These are phyloP conservation scores for Naganishia randhawae DNA, from an alignment of 768 basidiomycete genomes.

Conservation along the genomic window DNA sequence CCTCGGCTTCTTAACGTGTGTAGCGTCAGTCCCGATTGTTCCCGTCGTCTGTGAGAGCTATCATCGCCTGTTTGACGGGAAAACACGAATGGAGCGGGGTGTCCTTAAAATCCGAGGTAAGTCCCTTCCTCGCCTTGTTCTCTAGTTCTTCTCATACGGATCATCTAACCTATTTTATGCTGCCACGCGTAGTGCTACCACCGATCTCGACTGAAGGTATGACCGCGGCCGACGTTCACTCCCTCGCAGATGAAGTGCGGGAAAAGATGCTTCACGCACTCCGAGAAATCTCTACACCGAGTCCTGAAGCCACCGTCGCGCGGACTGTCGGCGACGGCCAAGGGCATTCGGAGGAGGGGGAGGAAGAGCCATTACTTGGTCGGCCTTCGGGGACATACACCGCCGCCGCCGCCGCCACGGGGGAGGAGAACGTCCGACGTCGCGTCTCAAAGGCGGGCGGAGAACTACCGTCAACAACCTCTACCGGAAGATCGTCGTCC, in stretches of 20 bases:
- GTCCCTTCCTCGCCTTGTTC: conserved; percentile 35
- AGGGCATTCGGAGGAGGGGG: neutral
- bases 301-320: conserved; percentile 29
- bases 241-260: conserved; percentile 65
- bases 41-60: conserved; percentile 95
- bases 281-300: conserved; percentile 64
- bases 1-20: neutral
- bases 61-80: conserved; percentile 73
- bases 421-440: conserved; percentile 10
- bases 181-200: conserved; percentile 67
- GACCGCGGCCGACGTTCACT: conserved; percentile 65
- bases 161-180: neutral
- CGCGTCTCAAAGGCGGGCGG: neutral
- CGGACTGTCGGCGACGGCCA: neutral
- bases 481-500: neutral
- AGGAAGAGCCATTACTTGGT: neutral
- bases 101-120: conserved; percentile 75
- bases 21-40: conserved; percentile 68
- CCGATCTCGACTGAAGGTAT: conserved; percentile 74
- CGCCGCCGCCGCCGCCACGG: neutral
- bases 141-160: neutral
- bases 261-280: conserved; percentile 75
- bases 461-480: neutral
- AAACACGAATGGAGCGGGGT: conserved; percentile 64
- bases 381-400: neutral